phyloP scores from a whole-genome alignment of 1,139 yeast genomes.

The Sugiyamaella pinicola region DNA sequence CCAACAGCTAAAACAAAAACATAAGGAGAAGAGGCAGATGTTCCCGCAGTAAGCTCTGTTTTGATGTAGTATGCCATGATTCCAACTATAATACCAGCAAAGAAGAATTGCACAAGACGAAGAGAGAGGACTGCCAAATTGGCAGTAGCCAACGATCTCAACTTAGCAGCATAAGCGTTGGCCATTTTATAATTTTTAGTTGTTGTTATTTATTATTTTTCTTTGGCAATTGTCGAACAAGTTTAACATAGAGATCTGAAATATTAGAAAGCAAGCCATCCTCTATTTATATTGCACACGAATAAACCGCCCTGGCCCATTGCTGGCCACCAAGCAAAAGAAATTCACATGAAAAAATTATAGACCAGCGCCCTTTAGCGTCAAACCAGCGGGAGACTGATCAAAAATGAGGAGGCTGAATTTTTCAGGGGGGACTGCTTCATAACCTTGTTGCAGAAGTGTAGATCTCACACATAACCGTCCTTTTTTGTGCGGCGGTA shows the following conservation, averaged over 20 bases:
- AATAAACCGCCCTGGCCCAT: background rate
- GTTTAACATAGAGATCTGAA: background rate
- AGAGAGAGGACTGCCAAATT: constrained; percentile 37
- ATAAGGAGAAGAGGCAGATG: constrained; percentile 36
- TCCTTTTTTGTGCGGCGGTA: background rate
- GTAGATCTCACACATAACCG: background rate
- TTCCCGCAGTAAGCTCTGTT: constrained; percentile 27
- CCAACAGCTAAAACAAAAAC: constrained; percentile 37
- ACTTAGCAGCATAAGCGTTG: constrained; percentile 18
- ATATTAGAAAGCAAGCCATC: background rate
- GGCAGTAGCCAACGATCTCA: constrained; percentile 37
- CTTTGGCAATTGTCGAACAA: background rate
- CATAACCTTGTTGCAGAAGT: constrained; percentile 9
- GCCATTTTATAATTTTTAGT: too few species aligned
- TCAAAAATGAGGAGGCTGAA: constrained; percentile 16
- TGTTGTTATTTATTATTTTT: background rate
- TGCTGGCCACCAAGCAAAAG: constrained; percentile 1
- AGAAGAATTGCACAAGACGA: constrained; percentile 40
- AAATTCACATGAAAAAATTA: background rate
- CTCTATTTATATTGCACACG: constrained; percentile 1
- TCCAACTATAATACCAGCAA: constrained; percentile 40
- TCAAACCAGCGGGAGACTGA: constrained; percentile 7
- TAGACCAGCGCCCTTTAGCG: background rate
- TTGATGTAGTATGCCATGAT: constrained; percentile 38
- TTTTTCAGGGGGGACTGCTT: constrained; percentile 2